Evolutionary conservation across 176 grass and related monocot species (phyloP).

Genomic region (Zizania latifolia): DNA sequence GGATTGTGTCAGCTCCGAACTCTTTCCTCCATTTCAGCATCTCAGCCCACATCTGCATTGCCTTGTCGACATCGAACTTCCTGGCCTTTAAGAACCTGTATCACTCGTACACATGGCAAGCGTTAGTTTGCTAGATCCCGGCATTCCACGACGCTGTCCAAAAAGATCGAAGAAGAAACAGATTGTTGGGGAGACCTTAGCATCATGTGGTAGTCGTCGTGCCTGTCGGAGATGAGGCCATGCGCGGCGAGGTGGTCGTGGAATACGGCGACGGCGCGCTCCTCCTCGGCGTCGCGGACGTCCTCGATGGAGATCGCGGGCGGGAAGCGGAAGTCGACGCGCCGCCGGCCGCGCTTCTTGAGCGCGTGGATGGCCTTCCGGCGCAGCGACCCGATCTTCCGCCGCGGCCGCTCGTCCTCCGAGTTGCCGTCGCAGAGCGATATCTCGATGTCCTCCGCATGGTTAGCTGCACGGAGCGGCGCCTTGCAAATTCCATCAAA

Average conservation of each 20-base stretch:
- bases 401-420: slow-evolving; percentile 88
- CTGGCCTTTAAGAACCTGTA: slow-evolving; percentile 89
- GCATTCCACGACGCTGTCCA: background rate
- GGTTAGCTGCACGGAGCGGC: slow-evolving; percentile 37
- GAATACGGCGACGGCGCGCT: slow-evolving; percentile 75
- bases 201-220: slow-evolving; percentile 93
- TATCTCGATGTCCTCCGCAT: slow-evolving; percentile 68
- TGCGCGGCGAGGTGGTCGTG: slow-evolving; percentile 58
- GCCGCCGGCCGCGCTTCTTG: slow-evolving; percentile 81
- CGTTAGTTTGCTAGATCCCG: slow-evolving; percentile 24
- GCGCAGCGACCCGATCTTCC: slow-evolving; percentile 79
- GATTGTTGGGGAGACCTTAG: slow-evolving; percentile 47
- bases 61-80: slow-evolving; percentile 82
- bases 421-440: slow-evolving; percentile 73
- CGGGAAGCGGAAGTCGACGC: slow-evolving; percentile 84
- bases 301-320: slow-evolving; percentile 93
- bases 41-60: slow-evolving; percentile 90
- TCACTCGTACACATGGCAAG: background rate
- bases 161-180: background rate
- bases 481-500: background rate
- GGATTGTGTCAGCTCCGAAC: slow-evolving; percentile 77
- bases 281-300: slow-evolving; percentile 87
- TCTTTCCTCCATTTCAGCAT: slow-evolving; percentile 96
- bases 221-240: slow-evolving; percentile 66
- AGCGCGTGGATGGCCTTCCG: slow-evolving; percentile 86